These are phyloP conservation scores for Ceratocystis smalleyi DNA, from an alignment of 2,329 filamentous ascomycete genomes.

Conservation along the genomic window DNA sequence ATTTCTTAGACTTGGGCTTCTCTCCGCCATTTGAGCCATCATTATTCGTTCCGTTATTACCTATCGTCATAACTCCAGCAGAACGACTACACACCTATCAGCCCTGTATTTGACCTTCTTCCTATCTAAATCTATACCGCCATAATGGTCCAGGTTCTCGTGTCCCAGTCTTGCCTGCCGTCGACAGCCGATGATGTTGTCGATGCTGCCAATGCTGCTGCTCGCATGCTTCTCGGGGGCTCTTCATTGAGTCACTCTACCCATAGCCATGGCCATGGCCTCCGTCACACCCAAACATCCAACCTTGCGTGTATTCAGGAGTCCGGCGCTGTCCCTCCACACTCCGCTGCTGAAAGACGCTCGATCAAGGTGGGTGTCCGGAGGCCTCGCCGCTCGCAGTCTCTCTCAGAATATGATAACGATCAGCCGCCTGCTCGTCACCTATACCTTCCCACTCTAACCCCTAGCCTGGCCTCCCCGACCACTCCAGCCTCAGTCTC, in stretches of 20 bases:
- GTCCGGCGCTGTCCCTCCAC: background rate
- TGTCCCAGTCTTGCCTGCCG: background rate
- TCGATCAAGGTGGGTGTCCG: constrained; percentile 5
- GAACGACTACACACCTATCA: background rate
- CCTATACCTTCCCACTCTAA: constrained; percentile 5
- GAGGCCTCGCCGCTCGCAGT: constrained; percentile 14
- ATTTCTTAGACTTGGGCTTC: background rate
- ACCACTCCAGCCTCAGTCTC: background rate
- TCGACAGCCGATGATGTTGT: background rate
- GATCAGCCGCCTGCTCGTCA: constrained; percentile 7
- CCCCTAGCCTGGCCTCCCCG: constrained; percentile 6
- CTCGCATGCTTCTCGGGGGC: constrained; percentile 8
- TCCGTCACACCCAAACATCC: background rate
- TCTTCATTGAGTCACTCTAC: background rate
- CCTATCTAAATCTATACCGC: background rate
- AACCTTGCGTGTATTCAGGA: background rate
- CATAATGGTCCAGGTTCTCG: constrained; percentile 4
- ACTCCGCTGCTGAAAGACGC: constrained; percentile 2
- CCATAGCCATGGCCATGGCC: background rate
- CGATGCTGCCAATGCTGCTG: constrained; percentile 9
- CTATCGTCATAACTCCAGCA: background rate
- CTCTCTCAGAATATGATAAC: constrained; percentile 14
- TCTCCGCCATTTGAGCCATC: background rate
- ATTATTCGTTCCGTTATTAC: background rate
- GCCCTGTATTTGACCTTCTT: background rate